These are phyloP conservation scores for Sporormia fimetaria DNA, from an alignment of 495 filamentous ascomycete species.

Conservation along the genomic window DNA sequence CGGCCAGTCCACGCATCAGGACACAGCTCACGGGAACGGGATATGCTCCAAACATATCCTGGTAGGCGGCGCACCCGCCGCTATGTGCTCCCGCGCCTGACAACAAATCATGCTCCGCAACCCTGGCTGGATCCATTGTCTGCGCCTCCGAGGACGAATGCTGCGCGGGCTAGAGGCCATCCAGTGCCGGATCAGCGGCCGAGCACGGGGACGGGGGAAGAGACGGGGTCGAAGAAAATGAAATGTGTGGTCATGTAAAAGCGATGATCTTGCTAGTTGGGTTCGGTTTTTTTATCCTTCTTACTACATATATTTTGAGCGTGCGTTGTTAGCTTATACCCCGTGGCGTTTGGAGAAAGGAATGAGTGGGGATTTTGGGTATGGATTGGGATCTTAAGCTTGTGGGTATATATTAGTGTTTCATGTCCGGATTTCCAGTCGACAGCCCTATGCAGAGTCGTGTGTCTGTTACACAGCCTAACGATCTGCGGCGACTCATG, in stretches of 20 bases:
- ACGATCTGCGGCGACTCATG: too few species aligned
- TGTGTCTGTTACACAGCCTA: too few species aligned
- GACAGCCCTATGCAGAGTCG: too few species aligned
- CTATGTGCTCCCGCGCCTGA: slow-evolving; percentile 11
- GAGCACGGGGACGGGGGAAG: slow-evolving; percentile 4
- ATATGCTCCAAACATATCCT: too few species aligned
- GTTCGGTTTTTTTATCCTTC: background rate
- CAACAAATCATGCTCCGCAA: background rate
- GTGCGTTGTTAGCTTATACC: background rate
- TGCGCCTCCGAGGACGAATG: slow-evolving; percentile 10
- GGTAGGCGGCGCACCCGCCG: background rate
- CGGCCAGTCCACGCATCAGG: background rate
- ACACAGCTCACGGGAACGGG: too few species aligned
- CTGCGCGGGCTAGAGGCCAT: background rate
- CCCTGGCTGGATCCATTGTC: slow-evolving; percentile 6
- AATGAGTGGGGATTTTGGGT: too few species aligned
- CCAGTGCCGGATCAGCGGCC: background rate
- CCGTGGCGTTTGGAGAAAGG: background rate
- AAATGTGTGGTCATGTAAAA: slow-evolving; percentile 17
- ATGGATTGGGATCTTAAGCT: too few species aligned
- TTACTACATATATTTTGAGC: background rate
- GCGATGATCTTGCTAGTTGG: background rate
- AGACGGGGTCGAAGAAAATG: slow-evolving; percentile 2
- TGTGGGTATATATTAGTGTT: too few species aligned
- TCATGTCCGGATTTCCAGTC: too few species aligned